Base-by-base conservation (phyloP, 768 basidiomycete genomes). In the Nidularia sp. region DNA sequence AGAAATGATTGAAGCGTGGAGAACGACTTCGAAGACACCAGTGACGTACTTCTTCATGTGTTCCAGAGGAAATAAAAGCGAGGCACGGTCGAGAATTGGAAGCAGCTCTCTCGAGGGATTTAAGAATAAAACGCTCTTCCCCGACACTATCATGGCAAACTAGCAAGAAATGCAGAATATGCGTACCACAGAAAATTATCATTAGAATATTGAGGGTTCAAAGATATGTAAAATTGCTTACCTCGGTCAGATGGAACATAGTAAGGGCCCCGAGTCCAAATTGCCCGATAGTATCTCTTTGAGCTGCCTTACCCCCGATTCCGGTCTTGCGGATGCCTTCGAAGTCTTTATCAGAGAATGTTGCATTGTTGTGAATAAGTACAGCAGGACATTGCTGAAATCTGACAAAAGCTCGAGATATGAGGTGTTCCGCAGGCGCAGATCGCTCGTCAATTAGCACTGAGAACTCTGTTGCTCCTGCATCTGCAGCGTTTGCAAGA, bases 201-300 rank as follows among this genome's bases (percentile, higher is more conserved):
- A 29, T 29, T 29, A 29, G 25, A 29, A 3, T 29, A 29, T 29
- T 29, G 25, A 29, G 25, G 25, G 25, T 29, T 29, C 25, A 29
- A 29, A 29, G 25, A 18, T 35, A 42, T 34, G 8, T 22, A 8
- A 43, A 9, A 3, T 25, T 8, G 47, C 67, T 48, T 47, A 79
- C 79, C 62, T 81, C 79, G 0, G 75, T 71, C 48, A 80, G 71
- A 54, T 80, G 77, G 52, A 75, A 83, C 70, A 80, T 76, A 0
- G 78, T 74, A 3, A 81, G 63, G 10, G 74, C 75, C 5, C 81
- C 81, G 6, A 75, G 63, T 4, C 81, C 81, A 60, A 79, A 81
- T 49, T 73, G 72, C 0, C 80, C 80, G 36, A 81, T 80, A 1
- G 70, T 72, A 50, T 71, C 70, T 0, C 48, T 53, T 18, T 58